Evolutionary conservation across 1,284 basidiomycete genomes (phyloP), one percentile per base, ranked within the genome.

Genomic region (Puccinia horiana): DNA sequence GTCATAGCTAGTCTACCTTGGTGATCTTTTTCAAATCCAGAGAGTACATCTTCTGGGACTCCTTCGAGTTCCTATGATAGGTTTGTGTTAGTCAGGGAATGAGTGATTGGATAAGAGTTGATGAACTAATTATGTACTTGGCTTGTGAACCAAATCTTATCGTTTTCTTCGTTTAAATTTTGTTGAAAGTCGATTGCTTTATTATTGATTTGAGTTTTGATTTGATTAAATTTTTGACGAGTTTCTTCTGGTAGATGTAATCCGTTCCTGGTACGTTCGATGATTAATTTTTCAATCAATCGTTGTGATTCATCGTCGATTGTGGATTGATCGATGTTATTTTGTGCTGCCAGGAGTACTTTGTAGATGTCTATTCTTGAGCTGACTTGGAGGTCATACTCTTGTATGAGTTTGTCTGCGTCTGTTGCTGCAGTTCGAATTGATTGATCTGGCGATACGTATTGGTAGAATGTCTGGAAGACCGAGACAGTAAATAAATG

Each of bases 121-220:
- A n/a, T n/a, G n/a, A n/a, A n/a, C n/a, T n/a, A n/a, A 12, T 4
- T 37, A 56, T 88, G 70, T 84, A 93, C 93, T 78, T 85, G 82
- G 29, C 56, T n/a, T 4, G 84, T 85, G 70, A 86, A 86, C 49
- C 84, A 83, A 47, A 86, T 42, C 73, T 83, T 84, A 1, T 85
- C 86, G 1, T 92, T 92, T 85, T 94, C 93, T 86, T 94, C 92
- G 84, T 94, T 94, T 87, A 91, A 93, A 87, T 93, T 93, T 91
- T 93, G 93, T 91, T 83, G 83, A 85, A 94, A 94, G 84, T 92
- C 92, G 32, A 93, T 87, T 85, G 91, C 93, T 32, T 89, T 89
- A 84, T 91, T 89, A 18, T 91, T 92, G 1, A 94, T 88, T 83
- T 92, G 90, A 67, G 87, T 87, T 83, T 87, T 86, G 61, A 88